phyloP scores from a whole-genome alignment of 169 alveolate genomes.

The Plasmodium gallinaceum region DNA sequence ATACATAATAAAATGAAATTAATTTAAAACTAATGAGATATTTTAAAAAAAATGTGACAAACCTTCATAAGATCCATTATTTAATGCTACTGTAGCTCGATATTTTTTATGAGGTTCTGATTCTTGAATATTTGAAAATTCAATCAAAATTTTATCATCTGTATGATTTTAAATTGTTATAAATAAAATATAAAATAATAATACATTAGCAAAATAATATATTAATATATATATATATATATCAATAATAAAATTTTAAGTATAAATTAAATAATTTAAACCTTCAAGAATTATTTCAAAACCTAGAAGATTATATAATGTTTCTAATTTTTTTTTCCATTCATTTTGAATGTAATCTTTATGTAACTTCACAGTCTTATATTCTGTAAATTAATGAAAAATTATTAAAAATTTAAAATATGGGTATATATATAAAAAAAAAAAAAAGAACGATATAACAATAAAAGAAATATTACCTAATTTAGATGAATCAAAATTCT shows the following conservation, averaged over 20 bases:
- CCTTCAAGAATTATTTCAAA: conserved; percentile 63
- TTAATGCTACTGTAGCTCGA: conserved; percentile 51
- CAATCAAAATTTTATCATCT: conserved; percentile 57
- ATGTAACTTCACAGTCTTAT: conserved; percentile 63
- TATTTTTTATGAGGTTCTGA: conserved; percentile 69
- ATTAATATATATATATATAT: background rate
- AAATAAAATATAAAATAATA: background rate
- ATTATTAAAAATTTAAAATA: background rate
- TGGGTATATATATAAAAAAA: background rate
- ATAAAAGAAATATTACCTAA: conserved; percentile 15
- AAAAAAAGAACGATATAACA: background rate
- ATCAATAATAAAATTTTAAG: background rate
- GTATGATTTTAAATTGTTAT: background rate
- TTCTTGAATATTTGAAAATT: conserved; percentile 58
- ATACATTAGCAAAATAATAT: background rate
- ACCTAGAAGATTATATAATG: conserved; percentile 66
- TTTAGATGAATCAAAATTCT: conserved; percentile 53
- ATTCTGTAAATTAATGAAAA: conserved; percentile 15
- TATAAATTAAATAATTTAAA: background rate
- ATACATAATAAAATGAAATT: background rate
- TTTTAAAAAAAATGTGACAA: background rate
- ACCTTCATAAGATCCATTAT: conserved; percentile 69
- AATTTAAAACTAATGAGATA: background rate
- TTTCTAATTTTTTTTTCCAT: conserved; percentile 55
- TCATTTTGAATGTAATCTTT: conserved; percentile 47